Evolutionary conservation across 1,284 basidiomycete species (phyloP), one percentile per base, ranked within the genome.

Genomic region (Schizophyllum commune): DNA sequence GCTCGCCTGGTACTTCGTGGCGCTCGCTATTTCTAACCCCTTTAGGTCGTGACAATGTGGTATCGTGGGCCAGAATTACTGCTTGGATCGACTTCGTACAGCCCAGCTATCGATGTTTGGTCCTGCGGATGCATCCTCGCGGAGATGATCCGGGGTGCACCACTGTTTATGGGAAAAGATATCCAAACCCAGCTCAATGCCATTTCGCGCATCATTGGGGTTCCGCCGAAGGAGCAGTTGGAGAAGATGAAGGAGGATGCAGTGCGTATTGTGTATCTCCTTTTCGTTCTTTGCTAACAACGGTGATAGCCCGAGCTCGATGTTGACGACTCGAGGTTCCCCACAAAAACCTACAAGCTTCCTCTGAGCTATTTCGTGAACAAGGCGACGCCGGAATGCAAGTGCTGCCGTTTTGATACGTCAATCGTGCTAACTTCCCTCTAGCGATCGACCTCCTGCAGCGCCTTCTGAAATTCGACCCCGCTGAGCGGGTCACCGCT

Each of bases 81-180:
- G 15, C 85, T 99, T 64, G 97, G 97, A 59, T 97, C 94, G 52
- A 85, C 97, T 60, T 98, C 96, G 59, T 99, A 99, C 76, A 96
- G 91, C 72, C 99, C 97, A 2, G 96, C 93, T 19, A 98, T 99
- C 72, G 97, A 99, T 75, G 94, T 99, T 64, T 99, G 97, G 97
- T 96, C 93, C 6, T 97, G 96, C 61, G 97, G 97, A 6, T 99
- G 97, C 72, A 99, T 99, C 71, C 97, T 99, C 74, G 96, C 96
- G 17, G 95, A 98, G 77, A 95, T 96, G 92, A 99, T 99, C 66
- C 92, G 94, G 27, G 97, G 97, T 1, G 90, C 96, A 15, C 97
- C 97, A 17, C 82, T 99, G 52, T 99, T 99, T 83, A 85, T 97
- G 65, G 97, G 97, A 20, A 82, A 96, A 64, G 97, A 99, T 74